Evolutionary conservation across 768 basidiomycete species (phyloP).

Genomic region (Crassisporium funariophilum): DNA sequence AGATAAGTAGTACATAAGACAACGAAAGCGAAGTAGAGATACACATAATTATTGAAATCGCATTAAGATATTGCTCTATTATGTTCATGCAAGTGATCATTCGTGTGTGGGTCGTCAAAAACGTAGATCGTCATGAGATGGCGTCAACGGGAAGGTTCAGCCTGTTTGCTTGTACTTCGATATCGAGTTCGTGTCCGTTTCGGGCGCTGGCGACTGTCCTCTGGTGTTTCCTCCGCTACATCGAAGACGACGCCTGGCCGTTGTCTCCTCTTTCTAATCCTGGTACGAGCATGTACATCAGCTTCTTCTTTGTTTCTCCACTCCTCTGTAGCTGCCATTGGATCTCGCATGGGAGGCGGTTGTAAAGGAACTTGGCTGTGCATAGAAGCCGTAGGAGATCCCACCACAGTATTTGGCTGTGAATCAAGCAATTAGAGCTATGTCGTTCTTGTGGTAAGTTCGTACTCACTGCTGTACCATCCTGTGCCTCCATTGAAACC

Average conservation of each 20-base stretch:
- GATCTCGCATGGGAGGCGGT: constrained; percentile 66
- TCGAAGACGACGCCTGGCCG: constrained; percentile 72
- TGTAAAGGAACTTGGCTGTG: constrained; percentile 54
- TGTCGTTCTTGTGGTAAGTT: constrained; percentile 4
- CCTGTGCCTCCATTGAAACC: constrained; percentile 75
- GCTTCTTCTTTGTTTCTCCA: constrained; percentile 73
- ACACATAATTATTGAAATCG: no score
- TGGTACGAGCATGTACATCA: constrained; percentile 40
- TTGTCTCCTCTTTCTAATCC: constrained; percentile 41
- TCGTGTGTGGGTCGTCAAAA: background rate
- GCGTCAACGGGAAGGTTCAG: no score
- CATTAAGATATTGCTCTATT: background rate
- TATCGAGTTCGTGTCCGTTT: constrained; percentile 11
- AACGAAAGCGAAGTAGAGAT: no score
- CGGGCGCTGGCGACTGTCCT: constrained; percentile 32
- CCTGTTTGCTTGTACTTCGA: constrained; percentile 5
- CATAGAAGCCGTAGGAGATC: constrained; percentile 73
- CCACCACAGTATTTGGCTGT: constrained; percentile 71
- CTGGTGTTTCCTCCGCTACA: constrained; percentile 53
- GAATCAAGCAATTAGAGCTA: constrained; percentile 13
- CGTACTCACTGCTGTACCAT: constrained; percentile 75
- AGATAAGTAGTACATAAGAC: no score
- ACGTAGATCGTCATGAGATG: constrained; percentile 3
- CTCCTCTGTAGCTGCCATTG: constrained; percentile 60
- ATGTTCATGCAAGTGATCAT: background rate